Conservation (phyloP, 2,329 filamentous ascomycete genomes). For the Whalleya microplaca region DNA sequence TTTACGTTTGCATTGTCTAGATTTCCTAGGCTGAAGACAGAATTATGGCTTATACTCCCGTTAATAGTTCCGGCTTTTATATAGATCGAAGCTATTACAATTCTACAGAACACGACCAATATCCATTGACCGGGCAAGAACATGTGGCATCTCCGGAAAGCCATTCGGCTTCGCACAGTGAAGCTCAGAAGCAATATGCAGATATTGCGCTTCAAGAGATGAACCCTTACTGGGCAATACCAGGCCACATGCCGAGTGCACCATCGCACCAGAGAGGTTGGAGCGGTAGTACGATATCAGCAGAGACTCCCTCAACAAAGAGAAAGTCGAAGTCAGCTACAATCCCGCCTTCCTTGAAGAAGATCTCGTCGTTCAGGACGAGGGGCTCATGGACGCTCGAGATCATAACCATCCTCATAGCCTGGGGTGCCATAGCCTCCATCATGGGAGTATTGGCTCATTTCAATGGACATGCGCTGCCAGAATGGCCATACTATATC, state of each 20-base stretch:
- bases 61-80: too few relatives aligned
- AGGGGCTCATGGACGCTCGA: slow-evolving; percentile 34
- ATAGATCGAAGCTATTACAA: too few relatives aligned
- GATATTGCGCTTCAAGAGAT: slow-evolving; percentile 11
- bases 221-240: slow-evolving; percentile 13
- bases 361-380: neutral
- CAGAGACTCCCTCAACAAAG: slow-evolving; percentile 5
- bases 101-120: neutral
- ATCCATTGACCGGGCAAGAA: slow-evolving; percentile 4
- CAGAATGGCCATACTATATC: slow-evolving; percentile 38
- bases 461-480: slow-evolving; percentile 34
- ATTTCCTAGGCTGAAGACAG: too few relatives aligned
- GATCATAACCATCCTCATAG: slow-evolving; percentile 30
- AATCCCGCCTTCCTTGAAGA: neutral
- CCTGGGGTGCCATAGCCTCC: slow-evolving; percentile 32
- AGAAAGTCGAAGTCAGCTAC: slow-evolving; percentile 5
- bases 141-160: slow-evolving; percentile 6
- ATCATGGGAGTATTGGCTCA: slow-evolving; percentile 37
- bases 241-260: slow-evolving; percentile 1
- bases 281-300: slow-evolving; percentile 27
- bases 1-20: too few relatives aligned
- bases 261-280: slow-evolving; percentile 27
- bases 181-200: slow-evolving; percentile 3
- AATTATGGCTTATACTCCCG: too few relatives aligned
- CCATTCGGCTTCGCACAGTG: neutral